These are phyloP conservation scores for Calycina herbarum DNA, from an alignment of 2,329 filamentous ascomycete species.

Conservation along the genomic window DNA sequence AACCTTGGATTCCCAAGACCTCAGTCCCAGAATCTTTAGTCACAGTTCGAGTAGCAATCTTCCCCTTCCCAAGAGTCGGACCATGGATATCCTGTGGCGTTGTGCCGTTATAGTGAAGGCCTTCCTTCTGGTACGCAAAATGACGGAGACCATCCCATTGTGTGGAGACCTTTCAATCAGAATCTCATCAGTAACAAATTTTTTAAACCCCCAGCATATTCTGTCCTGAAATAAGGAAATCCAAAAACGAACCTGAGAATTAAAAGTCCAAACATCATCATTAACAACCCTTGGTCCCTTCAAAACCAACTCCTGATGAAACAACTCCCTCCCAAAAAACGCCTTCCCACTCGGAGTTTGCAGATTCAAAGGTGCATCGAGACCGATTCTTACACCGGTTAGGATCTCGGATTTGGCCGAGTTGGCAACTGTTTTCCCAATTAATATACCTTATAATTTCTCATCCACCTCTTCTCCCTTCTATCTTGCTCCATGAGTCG, in stretches of 20 bases:
- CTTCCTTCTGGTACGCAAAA: slow-evolving; percentile 32
- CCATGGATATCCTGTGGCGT: slow-evolving; percentile 29
- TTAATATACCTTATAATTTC: slow-evolving; percentile 31
- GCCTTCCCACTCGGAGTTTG: slow-evolving; percentile 10
- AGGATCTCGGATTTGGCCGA: slow-evolving; percentile 33
- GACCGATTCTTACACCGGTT: slow-evolving; percentile 2
- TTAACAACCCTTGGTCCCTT: slow-evolving; percentile 12
- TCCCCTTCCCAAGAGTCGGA: slow-evolving; percentile 39
- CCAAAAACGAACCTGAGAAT: slow-evolving; percentile 32
- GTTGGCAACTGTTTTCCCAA: slow-evolving; percentile 35
- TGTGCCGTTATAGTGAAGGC: slow-evolving; percentile 36
- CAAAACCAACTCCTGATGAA: not conserved
- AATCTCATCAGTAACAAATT: slow-evolving; percentile 48
- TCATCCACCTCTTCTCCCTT: no score
- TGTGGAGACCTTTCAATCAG: not conserved
- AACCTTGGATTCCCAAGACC: slow-evolving; percentile 8
- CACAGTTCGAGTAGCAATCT: slow-evolving; percentile 18
- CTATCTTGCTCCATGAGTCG: not conserved
- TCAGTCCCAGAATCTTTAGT: slow-evolving; percentile 10
- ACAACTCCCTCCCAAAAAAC: slow-evolving; percentile 9
- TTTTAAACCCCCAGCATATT: slow-evolving; percentile 45
- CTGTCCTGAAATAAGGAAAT: not conserved
- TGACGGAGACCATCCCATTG: slow-evolving; percentile 49
- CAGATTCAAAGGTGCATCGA: slow-evolving; percentile 5
- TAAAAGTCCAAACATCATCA: slow-evolving; percentile 12